Percentiles rank a stretch among this genome's conserved stretches.
phyloP scores from a whole-genome alignment of 2,329 filamentous ascomycete species.

The Apiospora aurea region DNA sequence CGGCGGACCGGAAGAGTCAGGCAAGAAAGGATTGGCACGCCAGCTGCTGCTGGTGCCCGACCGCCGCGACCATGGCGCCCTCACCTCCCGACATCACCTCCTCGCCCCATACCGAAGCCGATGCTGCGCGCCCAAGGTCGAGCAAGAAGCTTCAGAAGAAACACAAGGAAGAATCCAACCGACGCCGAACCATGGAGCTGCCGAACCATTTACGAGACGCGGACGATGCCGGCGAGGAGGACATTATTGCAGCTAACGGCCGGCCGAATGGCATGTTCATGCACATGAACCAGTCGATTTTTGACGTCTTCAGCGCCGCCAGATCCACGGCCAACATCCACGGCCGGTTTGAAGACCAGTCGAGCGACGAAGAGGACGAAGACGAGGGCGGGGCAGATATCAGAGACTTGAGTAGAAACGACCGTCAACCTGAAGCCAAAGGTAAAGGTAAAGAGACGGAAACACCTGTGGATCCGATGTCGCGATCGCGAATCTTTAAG shows the following conservation, averaged over 20 bases:
- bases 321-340: constrained; percentile 85
- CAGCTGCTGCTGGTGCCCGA: constrained; percentile 20
- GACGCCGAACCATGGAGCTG: constrained; percentile 54
- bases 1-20: background rate
- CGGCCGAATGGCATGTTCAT: constrained; percentile 54
- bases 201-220: constrained; percentile 59
- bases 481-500: constrained; percentile 39
- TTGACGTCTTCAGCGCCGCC: constrained; percentile 89
- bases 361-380: constrained; percentile 82
- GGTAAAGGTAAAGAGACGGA: constrained; percentile 36
- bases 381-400: constrained; percentile 43
- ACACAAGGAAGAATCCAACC: constrained; percentile 44
- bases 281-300: constrained; percentile 94
- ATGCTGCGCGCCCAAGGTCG: constrained; percentile 44
- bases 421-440: constrained; percentile 27
- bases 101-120: constrained; percentile 12
- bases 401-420: constrained; percentile 26
- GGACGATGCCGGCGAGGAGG: constrained; percentile 58
- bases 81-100: constrained; percentile 26
- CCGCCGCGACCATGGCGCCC: constrained; percentile 36
- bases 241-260: constrained; percentile 51
- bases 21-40: background rate
- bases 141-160: constrained; percentile 55
- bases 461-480: constrained; percentile 27
- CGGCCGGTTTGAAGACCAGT: constrained; percentile 78